Evolutionary conservation across 75 land plant species (phyloP).

Genomic region (Isoetes taiwanensis): DNA sequence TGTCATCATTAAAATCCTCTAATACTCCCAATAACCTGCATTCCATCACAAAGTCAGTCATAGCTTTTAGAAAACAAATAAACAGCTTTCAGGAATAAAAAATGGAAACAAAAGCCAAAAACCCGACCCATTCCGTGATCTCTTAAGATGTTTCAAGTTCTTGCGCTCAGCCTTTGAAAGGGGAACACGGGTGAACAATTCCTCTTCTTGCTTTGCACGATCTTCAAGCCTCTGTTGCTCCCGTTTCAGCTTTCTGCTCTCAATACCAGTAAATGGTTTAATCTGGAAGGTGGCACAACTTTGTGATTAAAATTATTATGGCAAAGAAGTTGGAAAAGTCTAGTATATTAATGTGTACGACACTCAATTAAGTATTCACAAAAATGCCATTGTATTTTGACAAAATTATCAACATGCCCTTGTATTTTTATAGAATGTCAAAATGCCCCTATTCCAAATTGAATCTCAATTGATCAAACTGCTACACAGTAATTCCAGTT

Average conservation of each 20-base stretch:
- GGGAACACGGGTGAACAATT: conserved; percentile 83
- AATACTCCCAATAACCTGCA: conserved; percentile 50
- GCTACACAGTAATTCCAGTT: too few relatives aligned
- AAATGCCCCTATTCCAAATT: too few relatives aligned
- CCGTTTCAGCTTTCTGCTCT: conserved; percentile 60
- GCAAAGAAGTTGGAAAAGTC: too few relatives aligned
- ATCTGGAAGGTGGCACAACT: too few relatives aligned
- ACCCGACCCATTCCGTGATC: conserved; percentile 74
- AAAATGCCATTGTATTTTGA: too few relatives aligned
- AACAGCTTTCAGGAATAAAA: not conserved
- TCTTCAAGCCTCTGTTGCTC: conserved; percentile 41
- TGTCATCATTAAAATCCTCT: conserved; percentile 59
- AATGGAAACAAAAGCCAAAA: not conserved
- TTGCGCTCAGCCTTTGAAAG: conserved; percentile 67
- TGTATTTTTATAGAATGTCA: too few relatives aligned
- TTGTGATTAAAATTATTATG: too few relatives aligned
- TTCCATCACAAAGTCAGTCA: not conserved
- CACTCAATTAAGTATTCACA: too few relatives aligned
- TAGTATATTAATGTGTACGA: too few relatives aligned
- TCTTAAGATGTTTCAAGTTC: conserved; percentile 51
- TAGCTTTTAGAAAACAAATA: not conserved
- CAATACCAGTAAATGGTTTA: conserved; percentile 48
- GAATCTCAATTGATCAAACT: too few relatives aligned
- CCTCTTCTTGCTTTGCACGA: conserved; percentile 66
- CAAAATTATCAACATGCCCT: too few relatives aligned